Percentiles rank a stretch among this genome's conserved stretches.
phyloP scores from a whole-genome alignment of 176 grass and related monocot genomes.

The Eremochloa ophiuroides region DNA sequence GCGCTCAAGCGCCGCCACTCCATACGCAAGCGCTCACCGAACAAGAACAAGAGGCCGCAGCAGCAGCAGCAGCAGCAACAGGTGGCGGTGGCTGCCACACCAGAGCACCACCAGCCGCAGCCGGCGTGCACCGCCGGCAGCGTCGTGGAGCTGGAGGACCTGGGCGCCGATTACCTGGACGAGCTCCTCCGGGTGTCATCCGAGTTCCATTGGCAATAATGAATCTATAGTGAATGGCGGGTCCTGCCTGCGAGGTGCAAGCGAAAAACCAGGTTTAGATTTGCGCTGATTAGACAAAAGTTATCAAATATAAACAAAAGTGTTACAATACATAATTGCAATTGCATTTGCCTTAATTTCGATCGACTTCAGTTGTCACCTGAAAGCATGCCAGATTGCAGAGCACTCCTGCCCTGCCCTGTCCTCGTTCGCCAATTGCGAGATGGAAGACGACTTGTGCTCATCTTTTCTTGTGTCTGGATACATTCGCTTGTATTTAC shows the following conservation, averaged over 20 bases:
- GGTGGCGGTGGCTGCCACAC: background rate
- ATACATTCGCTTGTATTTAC: background rate
- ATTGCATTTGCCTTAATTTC: too few relatives aligned
- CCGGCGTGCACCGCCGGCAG: background rate
- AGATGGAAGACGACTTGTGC: background rate
- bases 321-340: too few relatives aligned
- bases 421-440: background rate
- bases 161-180: slow-evolving; percentile 71
- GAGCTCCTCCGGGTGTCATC: slow-evolving; percentile 63
- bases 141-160: slow-evolving; percentile 74
- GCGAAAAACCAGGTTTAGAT: background rate
- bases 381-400: background rate
- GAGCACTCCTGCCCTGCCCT: background rate
- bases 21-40: slow-evolving; percentile 43
- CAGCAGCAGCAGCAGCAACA: background rate
- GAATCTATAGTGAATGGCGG: background rate
- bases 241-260: background rate
- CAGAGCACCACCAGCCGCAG: background rate
- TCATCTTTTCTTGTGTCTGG: background rate
- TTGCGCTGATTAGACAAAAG: too few relatives aligned
- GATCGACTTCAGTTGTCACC: background rate
- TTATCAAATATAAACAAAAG: too few relatives aligned
- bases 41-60: slow-evolving; percentile 31
- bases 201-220: background rate
- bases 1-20: slow-evolving; percentile 74